Evolutionary conservation across 1,284 basidiomycete genomes (phyloP), one percentile per base, ranked within the genome.

Genomic region (Cutaneotrichosporon mucoides): DNA sequence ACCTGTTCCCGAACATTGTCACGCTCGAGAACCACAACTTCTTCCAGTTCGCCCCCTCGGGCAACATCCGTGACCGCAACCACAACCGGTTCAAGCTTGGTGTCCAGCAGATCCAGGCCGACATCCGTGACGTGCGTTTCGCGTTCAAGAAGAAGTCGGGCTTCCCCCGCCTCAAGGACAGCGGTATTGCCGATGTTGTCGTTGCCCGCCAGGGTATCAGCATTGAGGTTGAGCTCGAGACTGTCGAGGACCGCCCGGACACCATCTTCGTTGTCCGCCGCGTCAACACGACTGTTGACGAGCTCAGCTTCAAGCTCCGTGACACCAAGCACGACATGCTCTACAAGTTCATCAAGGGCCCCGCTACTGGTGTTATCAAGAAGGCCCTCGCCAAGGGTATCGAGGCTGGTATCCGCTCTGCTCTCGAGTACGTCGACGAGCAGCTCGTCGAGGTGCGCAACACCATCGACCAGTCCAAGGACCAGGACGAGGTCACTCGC

Each of bases 81-180:
- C 82, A 82, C 64, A 89, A 92, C 74, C 84, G 85, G 65, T 84
- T 93, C 68, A 85, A 82, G 13, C 72, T 94, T 58, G 85, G 84
- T 6, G 81, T 93, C 42, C 81, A 82, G 35, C 93, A 98, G 77
- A 90, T 97, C 71, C 94, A 98, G 77, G 88, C 89, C n/a, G 92
- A 95, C 58, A 88, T 96, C 83, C 84, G 88, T 43, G 92, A 96
- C 69, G 89, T 96, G 16, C 86, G 88, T 11, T 95, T 96, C 76
- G 92, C 88, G 73, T 90, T 90, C 73, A 61, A 66, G 63, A 66
- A 71, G 55, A 75, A 73, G 68, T 63, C 64, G 37, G 76, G 77
- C 41, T 80, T 75, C 73, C 77, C 76, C 52, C 72, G 88, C 81
- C 79, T 96, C 73, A 84, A 80, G 47, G 95, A 98, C 80, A 87